Evolutionary conservation across 2,329 filamentous ascomycete genomes (phyloP), one percentile per base, ranked within the genome.

Genomic region (Fonsecaea erecta): DNA sequence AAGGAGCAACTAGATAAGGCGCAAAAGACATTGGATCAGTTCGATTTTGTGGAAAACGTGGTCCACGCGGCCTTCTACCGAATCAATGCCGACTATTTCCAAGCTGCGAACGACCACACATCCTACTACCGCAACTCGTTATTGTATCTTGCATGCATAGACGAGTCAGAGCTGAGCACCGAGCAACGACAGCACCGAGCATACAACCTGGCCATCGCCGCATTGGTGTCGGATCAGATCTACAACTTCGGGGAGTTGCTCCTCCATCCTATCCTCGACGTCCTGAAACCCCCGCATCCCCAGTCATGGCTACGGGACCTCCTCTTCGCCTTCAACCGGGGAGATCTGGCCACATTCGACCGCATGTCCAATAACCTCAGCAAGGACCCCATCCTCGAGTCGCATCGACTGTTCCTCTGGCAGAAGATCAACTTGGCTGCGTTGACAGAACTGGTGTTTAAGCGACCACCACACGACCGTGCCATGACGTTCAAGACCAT

Each of bases 231-330:
- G 57, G 91, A 94, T 74, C 92, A 88, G 74, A 99, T 98, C 81
- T 98, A 99, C 87, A 99, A 99, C 83, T 99, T 99, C 73, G 95
- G 95, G 78, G 95, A 99, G 83, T 89, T 99, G n/a, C 87, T 99
- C 34, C 86, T 99, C 71, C 95, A 99, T 77, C 95, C 95, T 2
- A 96, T 99, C 75, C 88, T 99, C 69, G 91, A 97, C 75, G 89
- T 90, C 21, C 86, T 99, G 59, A 84, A 71, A 52, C 84, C 74
- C 87, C 89, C 73, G 88, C 90, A 72, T 53, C 60, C 70, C 48
- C 87, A 35, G 26, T 58, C 88, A 58, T 99, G 95, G 95, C 86
- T 99, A 69, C 91, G 93, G 69, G 91, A 97, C 51, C 88, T 99
- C n/a, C 88, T 99, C 52, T 96, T 97, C 75, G 93, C 95, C 64